Conservation (phyloP, 2,329 filamentous ascomycete species). For the Graphilbum ipis-grandicollis region DNA sequence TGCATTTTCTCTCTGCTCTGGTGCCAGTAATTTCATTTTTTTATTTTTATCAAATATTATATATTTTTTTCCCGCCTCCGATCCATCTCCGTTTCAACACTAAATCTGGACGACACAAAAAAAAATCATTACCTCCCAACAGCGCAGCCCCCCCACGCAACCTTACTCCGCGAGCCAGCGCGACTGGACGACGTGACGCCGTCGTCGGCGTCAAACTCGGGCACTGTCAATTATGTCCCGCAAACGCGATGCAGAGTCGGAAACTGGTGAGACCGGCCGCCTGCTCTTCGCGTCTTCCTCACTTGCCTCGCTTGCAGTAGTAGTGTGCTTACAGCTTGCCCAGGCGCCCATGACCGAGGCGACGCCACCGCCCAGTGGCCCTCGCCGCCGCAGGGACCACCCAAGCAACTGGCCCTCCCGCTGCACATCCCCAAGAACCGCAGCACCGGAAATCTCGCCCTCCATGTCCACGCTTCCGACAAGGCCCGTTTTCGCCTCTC, state of each 20-base stretch:
- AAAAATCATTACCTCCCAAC: too few species aligned
- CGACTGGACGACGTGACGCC: too few species aligned
- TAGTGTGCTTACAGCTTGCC: not conserved
- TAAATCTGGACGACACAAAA: too few species aligned
- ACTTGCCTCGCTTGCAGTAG: too few species aligned
- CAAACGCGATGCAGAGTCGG: constrained; percentile 22
- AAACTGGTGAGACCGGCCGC: constrained; percentile 19
- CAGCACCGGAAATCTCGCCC: constrained; percentile 44
- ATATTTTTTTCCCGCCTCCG: too few species aligned
- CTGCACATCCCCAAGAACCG: constrained; percentile 44
- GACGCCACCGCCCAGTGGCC: constrained; percentile 8
- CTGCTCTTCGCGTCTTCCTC: not conserved
- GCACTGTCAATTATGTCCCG: constrained; percentile 24
- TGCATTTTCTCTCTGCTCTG: too few species aligned
- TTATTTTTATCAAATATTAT: too few species aligned
- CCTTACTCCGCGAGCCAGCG: too few species aligned
- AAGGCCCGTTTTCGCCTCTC: constrained; percentile 54
- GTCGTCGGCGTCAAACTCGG: not conserved
- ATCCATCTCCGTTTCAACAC: too few species aligned
- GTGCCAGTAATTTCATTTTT: too few species aligned
- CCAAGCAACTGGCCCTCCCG: constrained; percentile 28
- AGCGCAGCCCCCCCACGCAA: too few species aligned
- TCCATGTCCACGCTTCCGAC: constrained; percentile 32
- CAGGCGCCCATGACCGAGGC: constrained; percentile 23
- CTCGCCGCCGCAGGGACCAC: constrained; percentile 9